Base-by-base conservation (phyloP, 768 basidiomycete genomes). In the Exidia glandulosa region DNA sequence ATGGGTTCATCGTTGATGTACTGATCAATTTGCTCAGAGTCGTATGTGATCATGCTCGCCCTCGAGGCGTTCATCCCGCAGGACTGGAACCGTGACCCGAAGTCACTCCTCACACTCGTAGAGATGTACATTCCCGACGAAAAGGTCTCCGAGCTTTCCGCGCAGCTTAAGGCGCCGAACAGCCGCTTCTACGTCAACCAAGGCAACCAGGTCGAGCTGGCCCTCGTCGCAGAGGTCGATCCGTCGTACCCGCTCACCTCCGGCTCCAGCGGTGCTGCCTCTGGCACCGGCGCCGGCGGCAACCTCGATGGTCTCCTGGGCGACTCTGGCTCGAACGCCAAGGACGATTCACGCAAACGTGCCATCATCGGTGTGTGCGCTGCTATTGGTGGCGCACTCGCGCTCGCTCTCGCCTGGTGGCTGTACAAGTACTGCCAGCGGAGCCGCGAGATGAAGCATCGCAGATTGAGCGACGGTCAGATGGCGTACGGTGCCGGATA, bases 281-380 rank as follows among this genome's bases (percentile, higher is more conserved):
- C 37, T 31, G 60, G 59, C 5, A 32, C 57, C 29, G 59, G 67
- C 13, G 71, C 68, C 36, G 64, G 62, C 30, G 60, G 61, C 14
- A 65, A 63, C 36, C 58, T 63, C 71, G 19, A 63, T 65, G 10
- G 66, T 63, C 23, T 63, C 60, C 25, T 66, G 64, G 14, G 32
- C 58, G 30, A 30, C 59, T 31, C 14, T 36, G 47, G 57, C 62
- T 12, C 56, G 58, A 14, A 63, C 65, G 32, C 65, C 65, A 9
- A 64, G 61, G 73, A 74, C 59, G 82, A 80, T 65, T 75, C 78
- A 16, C 79, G 90, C 13, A 81, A 88, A 67, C 84, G 94, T 64
- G 90, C 90, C 29, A 93, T 95, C 68, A 94, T 96, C 62, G 94
- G 94, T 25, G 91, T 95, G 3, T 88, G 92, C 63, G 84, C 81